phyloP scores from a whole-genome alignment of 495 filamentous ascomycete species.

The Penicillium flavigenum region DNA sequence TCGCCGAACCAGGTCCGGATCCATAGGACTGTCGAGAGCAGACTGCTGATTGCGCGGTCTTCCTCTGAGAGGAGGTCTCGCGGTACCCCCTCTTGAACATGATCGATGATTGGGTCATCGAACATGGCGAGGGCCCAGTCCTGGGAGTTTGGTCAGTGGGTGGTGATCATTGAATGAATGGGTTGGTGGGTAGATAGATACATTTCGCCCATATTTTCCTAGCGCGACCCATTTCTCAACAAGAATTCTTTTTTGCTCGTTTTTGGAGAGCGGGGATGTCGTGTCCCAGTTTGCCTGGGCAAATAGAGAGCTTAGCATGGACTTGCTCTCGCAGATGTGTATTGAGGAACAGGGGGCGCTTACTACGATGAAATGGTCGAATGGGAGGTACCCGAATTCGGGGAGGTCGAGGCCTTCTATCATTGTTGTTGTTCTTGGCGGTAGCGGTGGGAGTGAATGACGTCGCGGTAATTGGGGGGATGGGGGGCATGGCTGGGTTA shows the following conservation, averaged over 20 bases:
- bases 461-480: too few species aligned
- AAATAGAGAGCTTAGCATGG: background rate
- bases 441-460: too few species aligned
- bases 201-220: conserved; percentile 5
- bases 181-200: conserved; percentile 2
- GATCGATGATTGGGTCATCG: background rate
- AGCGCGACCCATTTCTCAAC: conserved; percentile 8
- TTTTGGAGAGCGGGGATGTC: background rate
- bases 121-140: conserved; percentile 2
- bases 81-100: conserved; percentile 1
- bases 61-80: conserved; percentile 4
- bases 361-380: conserved; percentile 6
- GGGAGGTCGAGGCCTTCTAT: conserved; percentile 5
- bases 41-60: conserved; percentile 10
- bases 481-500: too few species aligned
- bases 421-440: background rate
- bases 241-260: conserved; percentile 5
- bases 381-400: conserved; percentile 1
- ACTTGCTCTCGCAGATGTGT: background rate
- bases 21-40: conserved; percentile 7
- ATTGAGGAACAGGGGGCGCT: background rate
- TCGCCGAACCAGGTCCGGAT: conserved; percentile 22
- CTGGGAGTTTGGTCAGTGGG: background rate
- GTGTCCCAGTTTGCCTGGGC: conserved; percentile 4
- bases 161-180: conserved; percentile 1